A percentile compares a stretch with the other conserved stretches of the same genome.
Evolutionary conservation across 2,329 filamentous ascomycete genomes (phyloP).

Genomic region (Tricladium varicosporioides): DNA sequence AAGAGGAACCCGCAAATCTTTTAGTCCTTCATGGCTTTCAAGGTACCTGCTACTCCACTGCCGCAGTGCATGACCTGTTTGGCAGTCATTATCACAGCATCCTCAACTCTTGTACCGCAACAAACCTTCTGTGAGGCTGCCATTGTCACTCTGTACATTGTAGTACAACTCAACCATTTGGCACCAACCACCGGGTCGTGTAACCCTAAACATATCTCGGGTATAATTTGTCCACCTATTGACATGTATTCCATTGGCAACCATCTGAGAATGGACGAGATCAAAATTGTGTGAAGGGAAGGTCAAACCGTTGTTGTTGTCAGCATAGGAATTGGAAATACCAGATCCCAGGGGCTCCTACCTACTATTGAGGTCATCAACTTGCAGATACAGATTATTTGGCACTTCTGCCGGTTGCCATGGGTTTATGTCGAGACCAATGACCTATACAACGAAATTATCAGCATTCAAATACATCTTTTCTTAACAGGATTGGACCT

Average conservation of each 20-base stretch:
- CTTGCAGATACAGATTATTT: constrained; percentile 67
- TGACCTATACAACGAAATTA: constrained; percentile 50
- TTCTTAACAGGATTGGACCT: background rate
- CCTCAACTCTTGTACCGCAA: background rate
- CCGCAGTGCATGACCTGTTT: constrained; percentile 59
- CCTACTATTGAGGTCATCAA: constrained; percentile 70
- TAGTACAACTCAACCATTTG: constrained; percentile 88
- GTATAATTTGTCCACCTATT: constrained; percentile 74
- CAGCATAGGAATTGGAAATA: background rate
- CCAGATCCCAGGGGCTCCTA: constrained; percentile 33
- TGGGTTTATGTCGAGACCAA: constrained; percentile 70
- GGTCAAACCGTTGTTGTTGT: constrained; percentile 49
- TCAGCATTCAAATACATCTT: background rate
- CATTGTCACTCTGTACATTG: constrained; percentile 83
- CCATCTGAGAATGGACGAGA: constrained; percentile 63
- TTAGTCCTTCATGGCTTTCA: constrained; percentile 58
- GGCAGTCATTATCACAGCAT: constrained; percentile 1
- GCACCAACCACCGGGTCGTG: constrained; percentile 77
- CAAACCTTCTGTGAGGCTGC: constrained; percentile 65
- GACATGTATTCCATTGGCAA: constrained; percentile 29
- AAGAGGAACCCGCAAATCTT: constrained; percentile 64
- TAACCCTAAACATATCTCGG: constrained; percentile 68
- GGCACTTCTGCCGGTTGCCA: constrained; percentile 64
- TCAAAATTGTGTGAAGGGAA: constrained; percentile 74
- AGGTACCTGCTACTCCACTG: constrained; percentile 67